A percentile compares a stretch with the other conserved stretches of the same genome.
Evolutionary conservation across 306 rosid genomes (phyloP).

Genomic region (Astragalus glycyphyllos): DNA sequence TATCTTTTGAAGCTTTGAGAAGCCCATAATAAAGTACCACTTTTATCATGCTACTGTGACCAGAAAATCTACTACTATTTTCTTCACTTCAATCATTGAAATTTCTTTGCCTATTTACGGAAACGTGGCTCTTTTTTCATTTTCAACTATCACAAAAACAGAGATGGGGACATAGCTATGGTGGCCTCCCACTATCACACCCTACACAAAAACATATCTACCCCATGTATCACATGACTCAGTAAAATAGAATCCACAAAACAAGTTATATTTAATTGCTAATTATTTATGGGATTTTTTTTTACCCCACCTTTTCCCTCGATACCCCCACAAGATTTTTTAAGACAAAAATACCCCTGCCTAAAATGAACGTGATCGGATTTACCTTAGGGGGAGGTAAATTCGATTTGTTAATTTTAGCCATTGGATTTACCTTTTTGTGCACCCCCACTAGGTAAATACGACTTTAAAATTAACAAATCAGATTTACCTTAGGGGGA

Average conservation of each 20-base stretch:
- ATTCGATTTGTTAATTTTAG: no score
- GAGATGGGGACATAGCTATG: background rate
- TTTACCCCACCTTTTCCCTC: no score
- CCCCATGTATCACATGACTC: background rate
- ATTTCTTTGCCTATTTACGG: slow-evolving; percentile 3
- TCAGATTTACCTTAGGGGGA: no score
- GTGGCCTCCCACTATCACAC: background rate
- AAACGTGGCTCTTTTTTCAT: background rate
- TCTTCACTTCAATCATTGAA: slow-evolving; percentile 46
- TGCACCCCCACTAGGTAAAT: no score
- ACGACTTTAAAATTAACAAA: no score
- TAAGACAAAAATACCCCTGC: no score
- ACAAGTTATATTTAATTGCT: background rate
- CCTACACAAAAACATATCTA: background rate
- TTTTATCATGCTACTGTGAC: slow-evolving; percentile 36
- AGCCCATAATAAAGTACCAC: slow-evolving; percentile 35
- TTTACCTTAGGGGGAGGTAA: no score
- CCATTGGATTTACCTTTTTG: no score
- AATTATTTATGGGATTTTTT: no score
- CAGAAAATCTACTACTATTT: background rate
- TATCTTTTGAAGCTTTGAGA: slow-evolving; percentile 36
- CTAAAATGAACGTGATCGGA: no score
- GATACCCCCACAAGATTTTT: no score
- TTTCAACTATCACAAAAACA: background rate
- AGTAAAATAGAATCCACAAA: background rate